Evolutionary conservation across 805 yeast genomes (phyloP).

Genomic region (Hemisphaericaspora nanyangensis): DNA sequence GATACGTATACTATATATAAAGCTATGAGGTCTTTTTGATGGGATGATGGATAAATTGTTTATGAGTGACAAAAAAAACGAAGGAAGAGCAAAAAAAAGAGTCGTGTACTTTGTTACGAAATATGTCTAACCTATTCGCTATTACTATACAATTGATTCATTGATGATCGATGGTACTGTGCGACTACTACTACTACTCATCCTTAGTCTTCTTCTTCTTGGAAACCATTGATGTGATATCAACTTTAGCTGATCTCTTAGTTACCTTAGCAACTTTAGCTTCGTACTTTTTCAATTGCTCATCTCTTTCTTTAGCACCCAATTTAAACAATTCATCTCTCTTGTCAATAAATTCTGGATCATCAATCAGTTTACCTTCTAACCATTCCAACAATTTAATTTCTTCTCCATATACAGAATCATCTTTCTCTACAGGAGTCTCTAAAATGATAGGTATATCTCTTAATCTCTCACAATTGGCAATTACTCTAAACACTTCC

Average conservation of each 20-base stretch:
- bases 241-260: constrained; percentile 10
- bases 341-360: constrained; percentile 51
- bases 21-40: too few species aligned
- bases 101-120: too few species aligned
- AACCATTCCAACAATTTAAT: constrained; percentile 82
- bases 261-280: constrained; percentile 39
- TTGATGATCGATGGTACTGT: too few species aligned
- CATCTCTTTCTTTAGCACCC: constrained; percentile 71
- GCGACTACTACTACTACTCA: too few species aligned
- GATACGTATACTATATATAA: too few species aligned
- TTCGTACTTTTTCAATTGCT: constrained; percentile 62
- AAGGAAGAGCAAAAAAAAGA: too few species aligned
- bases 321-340: constrained; percentile 44
- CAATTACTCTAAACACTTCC: constrained; percentile 74
- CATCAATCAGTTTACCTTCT: constrained; percentile 51
- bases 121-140: too few species aligned
- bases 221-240: constrained; percentile 15
- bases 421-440: constrained; percentile 74
- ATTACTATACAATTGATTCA: too few species aligned
- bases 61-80: too few species aligned
- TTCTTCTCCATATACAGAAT: constrained; percentile 70
- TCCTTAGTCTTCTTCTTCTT: constrained; percentile 15
- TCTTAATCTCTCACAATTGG: constrained; percentile 60
- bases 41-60: too few species aligned
- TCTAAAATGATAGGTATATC: constrained; percentile 80